phyloP scores from a whole-genome alignment of 1,284 basidiomycete species.

The Gomphus bonarii region DNA sequence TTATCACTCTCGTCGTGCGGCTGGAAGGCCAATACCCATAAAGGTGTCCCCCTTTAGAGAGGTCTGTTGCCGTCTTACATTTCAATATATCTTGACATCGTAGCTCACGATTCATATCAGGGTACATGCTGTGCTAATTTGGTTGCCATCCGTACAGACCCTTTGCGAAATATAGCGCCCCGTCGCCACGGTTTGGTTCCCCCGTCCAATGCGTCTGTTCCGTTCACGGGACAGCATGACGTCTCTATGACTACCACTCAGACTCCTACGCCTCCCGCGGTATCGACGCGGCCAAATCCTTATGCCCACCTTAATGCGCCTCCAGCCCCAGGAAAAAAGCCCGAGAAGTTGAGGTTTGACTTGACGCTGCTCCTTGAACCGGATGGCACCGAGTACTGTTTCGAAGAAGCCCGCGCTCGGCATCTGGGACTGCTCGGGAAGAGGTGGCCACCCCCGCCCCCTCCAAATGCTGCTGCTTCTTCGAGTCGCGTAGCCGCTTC shows the following conservation, averaged over 20 bases:
- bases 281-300: not conserved
- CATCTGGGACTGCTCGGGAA: slow-evolving; percentile 72
- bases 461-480: slow-evolving; percentile 27
- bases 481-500: slow-evolving; percentile 11
- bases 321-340: slow-evolving; percentile 52
- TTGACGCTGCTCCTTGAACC: slow-evolving; percentile 57
- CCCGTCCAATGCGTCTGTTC: not conserved
- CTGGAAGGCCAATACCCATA: not conserved
- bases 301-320: slow-evolving; percentile 58
- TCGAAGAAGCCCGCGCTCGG: slow-evolving; percentile 64
- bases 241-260: not conserved
- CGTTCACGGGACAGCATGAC: not conserved
- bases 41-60: not conserved
- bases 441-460: slow-evolving; percentile 64
- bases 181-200: not conserved
- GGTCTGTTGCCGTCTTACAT: not conserved
- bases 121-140: not conserved
- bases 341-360: slow-evolving; percentile 59
- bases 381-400: slow-evolving; percentile 59
- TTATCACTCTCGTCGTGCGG: slow-evolving; percentile 57
- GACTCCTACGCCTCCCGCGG: not conserved
- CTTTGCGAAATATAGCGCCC: not conserved
- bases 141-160: slow-evolving; percentile 1
- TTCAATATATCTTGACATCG: not conserved
- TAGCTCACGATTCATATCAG: not conserved